Conservation (phyloP, 495 filamentous ascomycete species). For the Annulohypoxylon bovei region DNA sequence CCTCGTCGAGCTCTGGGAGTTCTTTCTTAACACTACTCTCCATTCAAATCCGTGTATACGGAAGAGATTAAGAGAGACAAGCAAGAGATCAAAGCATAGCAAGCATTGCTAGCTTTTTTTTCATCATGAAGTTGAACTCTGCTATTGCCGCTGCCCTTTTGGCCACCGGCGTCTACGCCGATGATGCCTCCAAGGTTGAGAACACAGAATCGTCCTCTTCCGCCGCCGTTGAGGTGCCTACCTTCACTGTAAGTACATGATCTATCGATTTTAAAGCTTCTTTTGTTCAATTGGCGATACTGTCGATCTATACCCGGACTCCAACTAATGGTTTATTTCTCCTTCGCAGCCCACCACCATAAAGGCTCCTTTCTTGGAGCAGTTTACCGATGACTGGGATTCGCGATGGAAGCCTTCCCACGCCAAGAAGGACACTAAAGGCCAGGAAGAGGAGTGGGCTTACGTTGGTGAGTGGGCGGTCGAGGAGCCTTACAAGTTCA, state of each 20-base stretch:
- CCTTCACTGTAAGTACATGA: slow-evolving; percentile 81
- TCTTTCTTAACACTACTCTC: slow-evolving; percentile 43
- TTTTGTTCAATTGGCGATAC: neutral
- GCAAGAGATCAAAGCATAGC: slow-evolving; percentile 7
- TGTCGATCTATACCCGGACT: neutral
- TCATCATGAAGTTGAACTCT: slow-evolving; percentile 79
- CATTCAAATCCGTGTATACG: slow-evolving; percentile 29
- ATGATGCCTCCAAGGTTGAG: slow-evolving; percentile 69
- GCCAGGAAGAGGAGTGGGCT: slow-evolving; percentile 91
- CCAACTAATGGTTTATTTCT: slow-evolving; percentile 47
- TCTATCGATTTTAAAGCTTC: neutral
- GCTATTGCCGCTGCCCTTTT: slow-evolving; percentile 77
- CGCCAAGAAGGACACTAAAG: slow-evolving; percentile 87
- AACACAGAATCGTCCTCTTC: slow-evolving; percentile 65
- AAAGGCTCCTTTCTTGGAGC: slow-evolving; percentile 96
- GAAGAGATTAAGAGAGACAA: slow-evolving; percentile 31
- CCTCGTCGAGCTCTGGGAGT: slow-evolving; percentile 57
- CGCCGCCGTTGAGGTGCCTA: slow-evolving; percentile 71
- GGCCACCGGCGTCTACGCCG: slow-evolving; percentile 73
- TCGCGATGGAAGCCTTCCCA: slow-evolving; percentile 90
- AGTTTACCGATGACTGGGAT: slow-evolving; percentile 97
- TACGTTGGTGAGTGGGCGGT: slow-evolving; percentile 97
- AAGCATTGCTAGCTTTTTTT: slow-evolving; percentile 33
- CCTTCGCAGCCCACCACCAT: slow-evolving; percentile 77
- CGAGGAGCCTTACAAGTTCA: slow-evolving; percentile 91